Conservation (phyloP, 306 rosid species). For the Dryas alaskensis region DNA sequence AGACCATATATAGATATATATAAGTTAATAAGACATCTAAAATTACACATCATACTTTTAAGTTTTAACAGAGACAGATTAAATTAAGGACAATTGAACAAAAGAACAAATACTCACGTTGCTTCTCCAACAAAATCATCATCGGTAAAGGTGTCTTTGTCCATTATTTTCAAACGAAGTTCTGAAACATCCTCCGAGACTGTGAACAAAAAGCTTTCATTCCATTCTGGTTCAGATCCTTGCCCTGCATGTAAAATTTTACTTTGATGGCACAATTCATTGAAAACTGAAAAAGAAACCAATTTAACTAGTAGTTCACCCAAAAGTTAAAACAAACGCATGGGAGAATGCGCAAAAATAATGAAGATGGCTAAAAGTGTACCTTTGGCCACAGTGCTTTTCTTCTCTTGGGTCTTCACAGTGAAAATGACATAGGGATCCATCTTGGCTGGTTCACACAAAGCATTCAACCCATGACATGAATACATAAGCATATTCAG, state of each 20-base stretch:
- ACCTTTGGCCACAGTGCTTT: conserved; percentile 71
- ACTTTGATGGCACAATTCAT: too few relatives aligned
- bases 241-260: conserved; percentile 36
- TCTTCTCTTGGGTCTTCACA: conserved; percentile 73
- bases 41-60: background rate
- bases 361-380: background rate
- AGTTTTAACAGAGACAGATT: background rate
- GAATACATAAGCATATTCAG: background rate
- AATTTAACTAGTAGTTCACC: background rate
- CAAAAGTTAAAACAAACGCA: background rate
- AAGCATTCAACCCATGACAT: background rate
- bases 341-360: background rate
- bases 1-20: background rate
- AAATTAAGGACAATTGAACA: background rate
- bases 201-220: conserved; percentile 61
- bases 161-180: conserved; percentile 64
- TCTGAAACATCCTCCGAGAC: conserved; percentile 56
- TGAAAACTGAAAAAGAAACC: too few relatives aligned
- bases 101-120: conserved; percentile 38
- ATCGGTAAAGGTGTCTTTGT: conserved; percentile 41
- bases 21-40: background rate
- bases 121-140: conserved; percentile 73
- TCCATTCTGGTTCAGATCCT: conserved; percentile 75
- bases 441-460: conserved; percentile 50
- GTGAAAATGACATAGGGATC: conserved; percentile 70